Evolutionary conservation across 768 basidiomycete genomes (phyloP).

Genomic region (Termitomyces sp.): DNA sequence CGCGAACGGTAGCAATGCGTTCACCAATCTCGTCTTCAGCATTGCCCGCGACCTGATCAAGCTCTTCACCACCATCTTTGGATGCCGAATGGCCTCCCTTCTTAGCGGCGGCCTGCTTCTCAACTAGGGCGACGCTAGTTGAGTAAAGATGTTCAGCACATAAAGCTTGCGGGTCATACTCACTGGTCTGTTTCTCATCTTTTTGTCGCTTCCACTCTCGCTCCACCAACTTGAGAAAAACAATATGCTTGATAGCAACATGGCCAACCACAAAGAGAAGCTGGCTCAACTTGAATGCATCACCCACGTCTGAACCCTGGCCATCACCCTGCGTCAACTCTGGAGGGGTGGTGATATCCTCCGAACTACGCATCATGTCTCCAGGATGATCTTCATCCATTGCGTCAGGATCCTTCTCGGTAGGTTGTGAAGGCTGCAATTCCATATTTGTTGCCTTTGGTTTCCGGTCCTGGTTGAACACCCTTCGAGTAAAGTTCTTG

Average conservation of each 20-base stretch:
- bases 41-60: constrained; percentile 96
- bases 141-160: background rate
- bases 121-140: constrained; percentile 37
- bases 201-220: constrained; percentile 96
- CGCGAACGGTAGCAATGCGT: constrained; percentile 77
- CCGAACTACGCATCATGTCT: constrained; percentile 31
- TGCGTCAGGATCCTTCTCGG: constrained; percentile 42
- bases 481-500: constrained; percentile 73
- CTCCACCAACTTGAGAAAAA: constrained; percentile 93
- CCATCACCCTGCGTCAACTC: constrained; percentile 27
- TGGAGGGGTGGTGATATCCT: constrained; percentile 25
- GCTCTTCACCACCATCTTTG: constrained; percentile 72
- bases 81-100: constrained; percentile 33
- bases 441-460: constrained; percentile 17
- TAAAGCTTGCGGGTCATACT: constrained; percentile 25
- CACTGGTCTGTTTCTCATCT: constrained; percentile 82
- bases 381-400: constrained; percentile 55
- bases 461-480: constrained; percentile 49
- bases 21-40: constrained; percentile 99
- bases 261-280: constrained; percentile 96
- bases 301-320: constrained; percentile 58
- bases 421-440: constrained; percentile 11
- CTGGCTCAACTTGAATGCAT: constrained; percentile 88
- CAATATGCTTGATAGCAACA: constrained; percentile 96
- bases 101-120: constrained; percentile 50